Base-by-base conservation (phyloP, 139 green algal species). In the Desmodesmus armatus region DNA sequence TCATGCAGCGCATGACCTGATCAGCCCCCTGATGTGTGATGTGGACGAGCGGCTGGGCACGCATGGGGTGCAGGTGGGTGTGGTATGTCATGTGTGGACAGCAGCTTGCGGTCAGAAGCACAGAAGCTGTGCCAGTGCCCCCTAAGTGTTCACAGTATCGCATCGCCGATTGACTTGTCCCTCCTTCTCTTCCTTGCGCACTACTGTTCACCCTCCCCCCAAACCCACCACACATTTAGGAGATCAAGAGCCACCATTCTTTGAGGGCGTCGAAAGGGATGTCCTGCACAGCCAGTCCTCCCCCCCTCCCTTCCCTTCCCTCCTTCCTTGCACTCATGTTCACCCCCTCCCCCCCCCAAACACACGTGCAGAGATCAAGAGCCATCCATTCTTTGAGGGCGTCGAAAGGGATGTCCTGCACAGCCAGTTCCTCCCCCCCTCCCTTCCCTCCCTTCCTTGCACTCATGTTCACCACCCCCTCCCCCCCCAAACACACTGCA, bases 11-110 rank as follows among this genome's bases (percentile, higher is more conserved):
- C 87, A 89, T n/a, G 93, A 99, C 86, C 90, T 99, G 75, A 99
- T 99, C 77, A 73, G 90, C 65, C 70, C 92, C 40, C 89, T 99
- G n/a, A 94, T 99, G 80, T 99, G 95, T 87, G 96, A 99, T 84
- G 96, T 97, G 67, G 94, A 99, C n/a, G 85, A 97, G 31, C 87
- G 97, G n/a, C 89, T 99, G 27, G 97, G 97, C 58, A 95, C 93
- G 23, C 71, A 87, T 13, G 89, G 86, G 0, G 63, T 51, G 89
- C 90, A 75, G 88, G 80, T 79, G 80, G 3, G 62, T 19, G 53
- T n/a, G n/a, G n/a, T n/a, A n/a, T 25, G 5, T 29, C 27, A 75
- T 29, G 13, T 67, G 58, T 67, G 58, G 47, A 58, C 47, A n/a
- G n/a, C n/a, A n/a, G n/a, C n/a, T n/a, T n/a, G n/a, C n/a, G n/a